These are phyloP conservation scores for Postia placenta DNA, from an alignment of 768 basidiomycete genomes.

Conservation along the genomic window DNA sequence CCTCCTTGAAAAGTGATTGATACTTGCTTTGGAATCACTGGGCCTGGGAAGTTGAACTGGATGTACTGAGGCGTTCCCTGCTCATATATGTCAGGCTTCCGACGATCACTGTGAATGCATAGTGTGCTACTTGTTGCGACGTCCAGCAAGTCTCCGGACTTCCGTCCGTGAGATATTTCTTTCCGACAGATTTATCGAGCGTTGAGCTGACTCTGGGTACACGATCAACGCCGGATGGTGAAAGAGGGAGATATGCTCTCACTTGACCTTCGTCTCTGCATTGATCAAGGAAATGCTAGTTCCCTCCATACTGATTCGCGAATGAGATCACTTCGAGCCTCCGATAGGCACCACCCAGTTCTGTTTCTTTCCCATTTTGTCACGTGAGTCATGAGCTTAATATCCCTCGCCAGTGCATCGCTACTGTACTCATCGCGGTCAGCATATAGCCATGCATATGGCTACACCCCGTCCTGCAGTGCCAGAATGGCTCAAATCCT, in stretches of 20 bases:
- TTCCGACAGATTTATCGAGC: constrained; percentile 66
- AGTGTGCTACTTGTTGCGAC: constrained; percentile 55
- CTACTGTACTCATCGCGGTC: no score
- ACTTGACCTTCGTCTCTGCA: constrained; percentile 48
- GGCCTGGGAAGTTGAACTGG: constrained; percentile 51
- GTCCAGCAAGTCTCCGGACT: constrained; percentile 83
- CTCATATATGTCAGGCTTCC: not conserved
- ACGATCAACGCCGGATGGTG: not conserved
- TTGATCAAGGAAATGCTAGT: constrained; percentile 31
- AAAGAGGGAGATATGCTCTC: constrained; percentile 3
- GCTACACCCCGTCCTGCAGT: not conserved
- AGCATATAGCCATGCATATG: no score
- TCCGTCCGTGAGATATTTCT: constrained; percentile 63
- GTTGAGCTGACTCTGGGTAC: constrained; percentile 69
- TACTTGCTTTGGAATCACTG: constrained; percentile 50
- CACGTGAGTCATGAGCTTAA: not conserved
- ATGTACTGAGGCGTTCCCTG: constrained; percentile 77
- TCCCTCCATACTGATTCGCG: not conserved
- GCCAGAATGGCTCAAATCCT: constrained; percentile 22
- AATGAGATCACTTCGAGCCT: no score
- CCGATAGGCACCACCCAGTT: no score
- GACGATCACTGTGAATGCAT: constrained; percentile 3
- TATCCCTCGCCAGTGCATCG: not conserved
- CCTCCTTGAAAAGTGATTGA: constrained; percentile 79
- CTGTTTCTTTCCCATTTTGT: not conserved